A percentile compares a stretch with the other conserved stretches of the same genome.
Evolutionary conservation across 1,284 basidiomycete species (phyloP).

Genomic region (Cryptococcus sp.): DNA sequence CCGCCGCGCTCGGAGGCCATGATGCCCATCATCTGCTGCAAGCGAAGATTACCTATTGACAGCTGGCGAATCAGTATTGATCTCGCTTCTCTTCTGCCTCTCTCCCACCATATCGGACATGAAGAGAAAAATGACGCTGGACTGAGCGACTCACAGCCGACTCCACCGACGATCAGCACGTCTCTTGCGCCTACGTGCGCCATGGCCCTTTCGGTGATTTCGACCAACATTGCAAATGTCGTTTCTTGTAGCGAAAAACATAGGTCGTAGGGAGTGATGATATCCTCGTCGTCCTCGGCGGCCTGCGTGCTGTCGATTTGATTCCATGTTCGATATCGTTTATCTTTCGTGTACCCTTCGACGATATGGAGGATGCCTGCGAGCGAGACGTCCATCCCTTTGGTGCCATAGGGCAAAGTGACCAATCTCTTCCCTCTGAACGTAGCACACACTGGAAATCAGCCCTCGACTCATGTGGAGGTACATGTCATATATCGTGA

Average conservation of each 20-base stretch:
- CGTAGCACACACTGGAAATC: not conserved
- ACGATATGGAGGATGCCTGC: constrained; percentile 88
- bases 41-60: constrained; percentile 74
- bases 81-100: not conserved
- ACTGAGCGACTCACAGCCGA: constrained; percentile 74
- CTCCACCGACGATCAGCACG: constrained; percentile 96
- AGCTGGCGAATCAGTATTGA: not conserved
- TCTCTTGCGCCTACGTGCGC: constrained; percentile 96
- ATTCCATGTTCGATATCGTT: constrained; percentile 61
- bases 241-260: constrained; percentile 98
- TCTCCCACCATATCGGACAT: no score
- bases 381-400: constrained; percentile 97
- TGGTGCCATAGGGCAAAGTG: constrained; percentile 90
- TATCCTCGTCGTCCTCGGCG: constrained; percentile 60
- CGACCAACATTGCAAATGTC: constrained; percentile 97
- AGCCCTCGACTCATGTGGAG: constrained; percentile 1
- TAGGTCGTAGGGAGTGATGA: constrained; percentile 89
- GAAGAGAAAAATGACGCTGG: not conserved
- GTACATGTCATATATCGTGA: not conserved
- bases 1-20: constrained; percentile 93
- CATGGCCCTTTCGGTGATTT: constrained; percentile 99
- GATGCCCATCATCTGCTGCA: constrained; percentile 98
- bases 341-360: constrained; percentile 83
- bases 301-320: constrained; percentile 7
- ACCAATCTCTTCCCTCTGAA: constrained; percentile 64